Evolutionary conservation across 2,329 filamentous ascomycete genomes (phyloP).

Genomic region (Pyrenochaeta sp.): DNA sequence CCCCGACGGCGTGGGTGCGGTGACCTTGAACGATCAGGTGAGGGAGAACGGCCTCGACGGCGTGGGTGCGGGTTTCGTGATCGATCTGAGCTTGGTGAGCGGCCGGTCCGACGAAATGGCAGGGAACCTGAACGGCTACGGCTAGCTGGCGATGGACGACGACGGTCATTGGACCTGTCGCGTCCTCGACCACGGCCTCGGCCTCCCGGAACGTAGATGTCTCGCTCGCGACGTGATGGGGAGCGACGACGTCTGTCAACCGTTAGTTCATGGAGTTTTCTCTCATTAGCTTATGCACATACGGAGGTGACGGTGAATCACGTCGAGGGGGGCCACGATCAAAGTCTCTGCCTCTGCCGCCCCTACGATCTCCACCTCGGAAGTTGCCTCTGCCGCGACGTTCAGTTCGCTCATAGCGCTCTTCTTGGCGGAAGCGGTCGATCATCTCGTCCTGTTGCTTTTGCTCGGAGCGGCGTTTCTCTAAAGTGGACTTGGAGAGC

Average conservation of each 20-base stretch:
- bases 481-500: conserved; percentile 81
- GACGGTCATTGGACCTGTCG: conserved; percentile 40
- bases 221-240: conserved; percentile 57
- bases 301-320: conserved; percentile 60
- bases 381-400: conserved; percentile 54
- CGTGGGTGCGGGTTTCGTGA: conserved; percentile 52
- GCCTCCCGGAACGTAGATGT: conserved; percentile 64
- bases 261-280: conserved; percentile 22
- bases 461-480: conserved; percentile 73
- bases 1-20: conserved; percentile 43
- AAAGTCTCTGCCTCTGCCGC: conserved; percentile 53
- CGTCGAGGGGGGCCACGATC: conserved; percentile 57
- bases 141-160: conserved; percentile 43
- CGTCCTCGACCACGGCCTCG: conserved; percentile 44
- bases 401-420: conserved; percentile 57
- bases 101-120: conserved; percentile 33
- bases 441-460: conserved; percentile 69
- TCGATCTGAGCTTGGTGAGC: conserved; percentile 38
- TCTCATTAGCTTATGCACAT: conserved; percentile 8
- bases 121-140: conserved; percentile 36
- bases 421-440: conserved; percentile 71
- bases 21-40: conserved; percentile 49
- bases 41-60: conserved; percentile 31
- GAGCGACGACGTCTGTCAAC: conserved; percentile 55
- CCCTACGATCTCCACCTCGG: conserved; percentile 56